Evolutionary conservation across 345 rosid genomes (phyloP).

Genomic region (Limnanthes douglasii): DNA sequence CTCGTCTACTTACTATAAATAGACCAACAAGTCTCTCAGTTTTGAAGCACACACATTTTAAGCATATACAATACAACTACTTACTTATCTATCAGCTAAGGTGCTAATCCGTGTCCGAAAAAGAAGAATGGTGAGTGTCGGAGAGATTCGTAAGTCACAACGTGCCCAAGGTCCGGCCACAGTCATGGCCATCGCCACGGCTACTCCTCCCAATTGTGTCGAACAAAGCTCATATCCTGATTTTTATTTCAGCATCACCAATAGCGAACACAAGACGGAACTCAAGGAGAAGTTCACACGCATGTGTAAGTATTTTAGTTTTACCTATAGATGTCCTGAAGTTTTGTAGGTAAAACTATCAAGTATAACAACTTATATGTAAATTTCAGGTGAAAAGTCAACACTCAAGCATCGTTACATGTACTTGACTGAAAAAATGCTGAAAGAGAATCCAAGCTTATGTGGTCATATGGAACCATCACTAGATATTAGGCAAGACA

Average conservation of each 20-base stretch:
- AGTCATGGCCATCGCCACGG: conserved; percentile 21
- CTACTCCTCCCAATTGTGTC: conserved; percentile 28
- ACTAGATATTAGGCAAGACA: conserved; percentile 27
- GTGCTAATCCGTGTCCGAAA: too few species aligned
- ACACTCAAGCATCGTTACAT: conserved; percentile 28
- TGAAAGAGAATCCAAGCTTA: conserved; percentile 22
- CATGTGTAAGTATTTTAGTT: conserved; percentile 22
- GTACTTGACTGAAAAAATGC: conserved; percentile 24
- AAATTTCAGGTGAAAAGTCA: conserved; percentile 27
- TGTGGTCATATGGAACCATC: conserved; percentile 28
- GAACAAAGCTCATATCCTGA: conserved; percentile 34
- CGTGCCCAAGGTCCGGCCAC: conserved; percentile 9
- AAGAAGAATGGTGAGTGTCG: conserved; percentile 1
- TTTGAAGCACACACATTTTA: too few species aligned
- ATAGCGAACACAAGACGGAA: conserved; percentile 29
- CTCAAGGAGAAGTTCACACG: conserved; percentile 44
- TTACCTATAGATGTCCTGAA: too few species aligned
- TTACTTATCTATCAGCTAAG: too few species aligned
- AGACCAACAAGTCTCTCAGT: too few species aligned
- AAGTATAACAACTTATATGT: too few species aligned
- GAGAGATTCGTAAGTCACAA: conserved; percentile 8
- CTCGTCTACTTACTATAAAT: too few species aligned
- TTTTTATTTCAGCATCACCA: conserved; percentile 36
- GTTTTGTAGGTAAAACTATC: neutral
- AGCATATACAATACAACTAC: too few species aligned